Percentiles rank a stretch among this genome's conserved stretches.
phyloP scores from a whole-genome alignment of 768 basidiomycete genomes.

The Cytidiella melzeri region DNA sequence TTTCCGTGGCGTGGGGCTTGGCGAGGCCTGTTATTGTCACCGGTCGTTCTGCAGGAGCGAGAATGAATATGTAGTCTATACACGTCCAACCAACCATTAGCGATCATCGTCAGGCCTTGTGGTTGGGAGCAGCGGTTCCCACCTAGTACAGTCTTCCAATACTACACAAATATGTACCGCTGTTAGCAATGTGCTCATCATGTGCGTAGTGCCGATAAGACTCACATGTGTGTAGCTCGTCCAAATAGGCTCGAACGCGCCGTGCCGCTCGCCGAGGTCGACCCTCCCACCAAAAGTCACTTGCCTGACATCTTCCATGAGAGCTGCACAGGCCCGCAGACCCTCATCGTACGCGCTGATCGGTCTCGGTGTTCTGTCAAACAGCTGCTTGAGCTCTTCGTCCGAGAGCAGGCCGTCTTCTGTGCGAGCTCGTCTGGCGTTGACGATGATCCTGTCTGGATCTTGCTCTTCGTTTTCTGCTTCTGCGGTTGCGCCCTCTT shows the following conservation, averaged over 20 bases:
- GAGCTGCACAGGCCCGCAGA: constrained; percentile 13
- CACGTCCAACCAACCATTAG: constrained; percentile 5
- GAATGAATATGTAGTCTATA: constrained; percentile 88
- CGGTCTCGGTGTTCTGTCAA: constrained; percentile 31
- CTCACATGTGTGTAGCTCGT: constrained; percentile 68
- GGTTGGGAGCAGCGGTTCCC: constrained; percentile 13
- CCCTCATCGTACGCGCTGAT: constrained; percentile 69
- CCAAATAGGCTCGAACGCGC: constrained; percentile 72
- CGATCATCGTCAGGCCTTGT: not conserved
- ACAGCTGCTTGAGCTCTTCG: constrained; percentile 49
- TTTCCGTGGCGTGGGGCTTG: constrained; percentile 48
- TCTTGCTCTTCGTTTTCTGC: constrained; percentile 37
- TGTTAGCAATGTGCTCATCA: not conserved
- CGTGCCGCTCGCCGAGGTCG: constrained; percentile 36
- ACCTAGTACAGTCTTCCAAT: constrained; percentile 83
- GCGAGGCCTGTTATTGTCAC: constrained; percentile 49
- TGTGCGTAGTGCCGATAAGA: not conserved
- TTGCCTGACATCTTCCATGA: constrained; percentile 10
- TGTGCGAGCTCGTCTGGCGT: constrained; percentile 52
- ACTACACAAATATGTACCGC: constrained; percentile 40
- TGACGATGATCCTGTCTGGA: constrained; percentile 68
- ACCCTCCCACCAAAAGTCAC: constrained; percentile 50
- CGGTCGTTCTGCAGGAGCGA: constrained; percentile 35
- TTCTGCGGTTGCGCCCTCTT: constrained; percentile 31
- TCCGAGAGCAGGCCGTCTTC: constrained; percentile 67